phyloP scores from a whole-genome alignment of 805 yeast genomes.

The Candida glaebosa region DNA sequence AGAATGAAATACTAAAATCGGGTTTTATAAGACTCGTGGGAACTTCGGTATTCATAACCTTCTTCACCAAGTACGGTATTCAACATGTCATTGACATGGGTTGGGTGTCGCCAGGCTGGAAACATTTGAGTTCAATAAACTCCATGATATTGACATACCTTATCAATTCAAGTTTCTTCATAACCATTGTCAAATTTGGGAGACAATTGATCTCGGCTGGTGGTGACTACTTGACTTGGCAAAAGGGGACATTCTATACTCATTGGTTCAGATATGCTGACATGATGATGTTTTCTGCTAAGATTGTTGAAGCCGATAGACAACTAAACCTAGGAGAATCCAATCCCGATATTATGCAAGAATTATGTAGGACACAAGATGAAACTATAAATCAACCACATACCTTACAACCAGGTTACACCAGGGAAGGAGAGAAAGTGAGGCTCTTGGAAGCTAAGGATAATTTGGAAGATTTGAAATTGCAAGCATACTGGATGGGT shows the following conservation, averaged over 20 bases:
- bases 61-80: slow-evolving; percentile 41
- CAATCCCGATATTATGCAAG: slow-evolving; percentile 29
- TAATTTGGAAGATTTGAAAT: slow-evolving; percentile 60
- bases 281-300: slow-evolving; percentile 63
- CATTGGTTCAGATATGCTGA: slow-evolving; percentile 65
- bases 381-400: slow-evolving; percentile 18
- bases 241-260: slow-evolving; percentile 58
- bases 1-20: slow-evolving; percentile 25
- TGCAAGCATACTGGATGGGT: slow-evolving; percentile 83
- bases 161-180: slow-evolving; percentile 38
- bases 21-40: slow-evolving; percentile 31
- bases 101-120: slow-evolving; percentile 35
- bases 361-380: slow-evolving; percentile 34
- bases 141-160: slow-evolving; percentile 40
- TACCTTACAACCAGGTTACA: slow-evolving; percentile 31
- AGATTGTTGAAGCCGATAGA: slow-evolving; percentile 64
- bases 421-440: slow-evolving; percentile 35
- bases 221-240: slow-evolving; percentile 59
- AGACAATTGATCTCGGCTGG: slow-evolving; percentile 36
- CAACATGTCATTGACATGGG: slow-evolving; percentile 36
- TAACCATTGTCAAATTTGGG: slow-evolving; percentile 40
- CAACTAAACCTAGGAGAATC: slow-evolving; percentile 43
- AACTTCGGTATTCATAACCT: slow-evolving; percentile 29
- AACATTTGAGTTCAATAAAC: slow-evolving; percentile 44
- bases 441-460: slow-evolving; percentile 41